These are phyloP conservation scores for Glomus cerebriforme DNA, from an alignment of 192 early-diverging fungal genomes.

Conservation along the genomic window DNA sequence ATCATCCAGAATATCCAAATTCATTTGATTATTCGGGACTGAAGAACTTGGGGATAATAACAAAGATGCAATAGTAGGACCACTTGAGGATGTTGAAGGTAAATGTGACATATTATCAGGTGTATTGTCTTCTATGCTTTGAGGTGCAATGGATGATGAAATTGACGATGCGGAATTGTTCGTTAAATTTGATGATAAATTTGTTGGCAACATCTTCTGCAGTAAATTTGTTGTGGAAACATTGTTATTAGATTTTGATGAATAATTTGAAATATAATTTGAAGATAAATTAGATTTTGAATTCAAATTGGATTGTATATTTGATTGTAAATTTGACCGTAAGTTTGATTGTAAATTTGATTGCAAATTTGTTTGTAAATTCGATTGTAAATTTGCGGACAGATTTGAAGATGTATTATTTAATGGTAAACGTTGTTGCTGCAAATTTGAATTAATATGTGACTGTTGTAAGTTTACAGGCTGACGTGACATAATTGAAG, in stretches of 20 bases:
- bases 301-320: background rate
- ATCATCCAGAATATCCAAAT: too few species aligned
- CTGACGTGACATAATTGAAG: background rate
- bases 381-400: background rate
- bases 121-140: background rate
- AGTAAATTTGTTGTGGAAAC: background rate
- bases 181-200: background rate
- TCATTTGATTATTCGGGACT: background rate
- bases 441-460: background rate
- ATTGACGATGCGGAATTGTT: background rate
- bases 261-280: background rate
- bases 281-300: background rate
- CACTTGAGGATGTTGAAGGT: background rate
- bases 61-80: constrained; percentile 11
- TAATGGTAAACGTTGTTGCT: background rate
- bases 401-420: background rate
- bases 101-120: background rate
- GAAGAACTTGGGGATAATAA: constrained; percentile 5
- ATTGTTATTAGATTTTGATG: background rate
- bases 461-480: background rate
- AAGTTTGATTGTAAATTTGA: background rate
- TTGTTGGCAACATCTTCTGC: background rate
- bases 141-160: background rate
- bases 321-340: background rate
- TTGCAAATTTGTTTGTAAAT: background rate